phyloP scores from a whole-genome alignment of 2,329 filamentous ascomycete genomes.

The Fusarium sp. region DNA sequence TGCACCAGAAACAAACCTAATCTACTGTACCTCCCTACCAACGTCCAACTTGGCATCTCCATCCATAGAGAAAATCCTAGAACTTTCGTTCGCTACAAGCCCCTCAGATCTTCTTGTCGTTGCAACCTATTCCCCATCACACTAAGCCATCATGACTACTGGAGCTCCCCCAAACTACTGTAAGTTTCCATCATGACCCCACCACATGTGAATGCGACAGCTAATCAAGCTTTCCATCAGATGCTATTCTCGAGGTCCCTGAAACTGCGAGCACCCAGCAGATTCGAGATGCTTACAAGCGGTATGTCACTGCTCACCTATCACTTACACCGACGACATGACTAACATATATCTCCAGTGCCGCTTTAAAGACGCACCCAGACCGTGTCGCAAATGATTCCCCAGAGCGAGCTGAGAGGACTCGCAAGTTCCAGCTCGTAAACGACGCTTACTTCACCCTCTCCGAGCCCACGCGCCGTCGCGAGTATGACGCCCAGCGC shows the following conservation, averaged over 20 bases:
- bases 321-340: neutral
- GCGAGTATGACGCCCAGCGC: slow-evolving; percentile 82
- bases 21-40: slow-evolving; percentile 9
- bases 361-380: slow-evolving; percentile 91
- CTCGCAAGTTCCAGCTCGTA: slow-evolving; percentile 88
- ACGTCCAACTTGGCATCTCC: slow-evolving; percentile 20
- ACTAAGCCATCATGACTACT: slow-evolving; percentile 48
- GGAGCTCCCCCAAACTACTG: slow-evolving; percentile 68
- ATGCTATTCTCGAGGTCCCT: slow-evolving; percentile 78
- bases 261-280: slow-evolving; percentile 82
- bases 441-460: slow-evolving; percentile 95
- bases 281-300: slow-evolving; percentile 94
- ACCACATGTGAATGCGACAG: slow-evolving; percentile 20
- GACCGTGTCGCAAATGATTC: slow-evolving; percentile 88
- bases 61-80: neutral
- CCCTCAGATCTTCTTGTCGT: neutral
- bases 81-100: slow-evolving; percentile 20
- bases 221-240: slow-evolving; percentile 56
- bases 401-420: slow-evolving; percentile 83
- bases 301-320: slow-evolving; percentile 58
- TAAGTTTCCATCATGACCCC: slow-evolving; percentile 50
- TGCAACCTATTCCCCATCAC: neutral
- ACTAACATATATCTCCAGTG: slow-evolving; percentile 60
- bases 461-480: slow-evolving; percentile 79
- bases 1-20: slow-evolving; percentile 7